Conservation (phyloP, 257 asterid genomes). For the Solanum neorickii region DNA sequence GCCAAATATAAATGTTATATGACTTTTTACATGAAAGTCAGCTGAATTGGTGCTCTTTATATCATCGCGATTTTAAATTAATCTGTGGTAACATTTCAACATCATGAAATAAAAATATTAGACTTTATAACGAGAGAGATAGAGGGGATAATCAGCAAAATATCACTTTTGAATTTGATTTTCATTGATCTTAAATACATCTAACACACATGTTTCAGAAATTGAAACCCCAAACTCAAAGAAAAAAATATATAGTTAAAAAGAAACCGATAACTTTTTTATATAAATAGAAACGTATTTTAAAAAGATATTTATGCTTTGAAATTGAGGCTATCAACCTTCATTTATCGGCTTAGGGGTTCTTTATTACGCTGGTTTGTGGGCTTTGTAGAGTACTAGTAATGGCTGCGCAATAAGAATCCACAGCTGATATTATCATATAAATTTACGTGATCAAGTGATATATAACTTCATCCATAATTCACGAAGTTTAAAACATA, state of each 20-base stretch:
- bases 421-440: background rate
- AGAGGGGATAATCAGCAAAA: no score
- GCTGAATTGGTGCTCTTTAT: background rate
- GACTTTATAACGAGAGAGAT: background rate
- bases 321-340: background rate
- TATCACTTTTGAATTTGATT: no score
- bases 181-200: no score
- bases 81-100: background rate
- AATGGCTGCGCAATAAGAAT: no score
- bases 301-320: background rate
- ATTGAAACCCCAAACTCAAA: background rate
- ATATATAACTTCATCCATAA: no score
- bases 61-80: background rate
- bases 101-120: background rate
- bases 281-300: background rate
- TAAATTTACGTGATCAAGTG: no score
- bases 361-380: no score
- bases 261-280: background rate
- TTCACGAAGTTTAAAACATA: no score
- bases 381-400: no score
- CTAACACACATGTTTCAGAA: no score
- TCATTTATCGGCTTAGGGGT: background rate
- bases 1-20: background rate
- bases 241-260: no score
- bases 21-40: background rate